phyloP scores from a whole-genome alignment of 1,139 yeast genomes.

The Tardiomyces blankii region DNA sequence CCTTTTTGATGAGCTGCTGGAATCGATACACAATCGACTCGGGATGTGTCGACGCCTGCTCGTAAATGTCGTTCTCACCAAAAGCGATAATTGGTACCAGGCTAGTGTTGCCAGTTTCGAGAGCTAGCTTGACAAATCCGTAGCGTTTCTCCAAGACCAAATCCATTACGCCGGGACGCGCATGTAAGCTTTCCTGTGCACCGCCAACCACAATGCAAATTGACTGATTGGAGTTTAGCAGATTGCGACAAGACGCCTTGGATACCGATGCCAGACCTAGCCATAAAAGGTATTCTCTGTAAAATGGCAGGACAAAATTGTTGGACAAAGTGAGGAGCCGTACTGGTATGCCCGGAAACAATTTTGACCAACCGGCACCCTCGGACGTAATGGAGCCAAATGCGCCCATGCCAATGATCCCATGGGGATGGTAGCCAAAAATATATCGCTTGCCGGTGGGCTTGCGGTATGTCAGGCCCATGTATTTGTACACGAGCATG shows the following conservation, averaged over 20 bases:
- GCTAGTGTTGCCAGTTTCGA: conserved; percentile 64
- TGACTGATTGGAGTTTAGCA: conserved; percentile 52
- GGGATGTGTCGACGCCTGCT: conserved; percentile 45
- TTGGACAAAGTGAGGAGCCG: conserved; percentile 73
- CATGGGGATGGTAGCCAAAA: conserved; percentile 95
- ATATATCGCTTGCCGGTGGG: conserved; percentile 43
- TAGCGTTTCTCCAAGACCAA: conserved; percentile 68
- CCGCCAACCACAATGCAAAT: conserved; percentile 93
- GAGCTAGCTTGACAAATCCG: conserved; percentile 82
- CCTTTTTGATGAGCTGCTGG: conserved; percentile 62
- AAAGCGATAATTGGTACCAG: conserved; percentile 86
- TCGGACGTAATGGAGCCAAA: conserved; percentile 82
- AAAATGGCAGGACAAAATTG: conserved; percentile 80
- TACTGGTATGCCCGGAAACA: conserved; percentile 74
- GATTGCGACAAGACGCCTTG: conserved; percentile 54
- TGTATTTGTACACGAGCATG: conserved; percentile 3
- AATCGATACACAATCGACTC: conserved; percentile 42
- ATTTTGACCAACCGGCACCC: conserved; percentile 52
- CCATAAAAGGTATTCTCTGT: conserved; percentile 73
- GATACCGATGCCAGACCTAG: conserved; percentile 84
- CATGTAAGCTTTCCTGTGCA: conserved; percentile 77
- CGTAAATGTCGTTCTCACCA: conserved; percentile 76
- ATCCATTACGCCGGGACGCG: conserved; percentile 48
- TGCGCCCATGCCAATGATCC: conserved; percentile 88
- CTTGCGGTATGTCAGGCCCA: conserved; percentile 40